Evolutionary conservation across 495 filamentous ascomycete genomes (phyloP), one percentile per base, ranked within the genome.

Genomic region (Terfezia claveryi): DNA sequence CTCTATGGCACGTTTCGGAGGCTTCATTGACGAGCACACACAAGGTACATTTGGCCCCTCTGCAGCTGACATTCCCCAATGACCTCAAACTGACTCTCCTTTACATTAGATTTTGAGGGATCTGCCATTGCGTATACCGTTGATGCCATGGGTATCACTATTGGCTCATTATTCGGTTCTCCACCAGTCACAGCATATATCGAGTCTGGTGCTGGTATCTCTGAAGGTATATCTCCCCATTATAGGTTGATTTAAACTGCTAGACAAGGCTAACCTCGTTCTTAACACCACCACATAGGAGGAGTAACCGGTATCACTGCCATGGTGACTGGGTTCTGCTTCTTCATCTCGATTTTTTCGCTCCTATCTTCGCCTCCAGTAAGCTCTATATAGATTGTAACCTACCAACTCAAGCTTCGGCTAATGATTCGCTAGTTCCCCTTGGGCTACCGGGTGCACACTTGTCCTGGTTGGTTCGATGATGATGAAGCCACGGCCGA

Each of bases 301-400:
- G 84, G 83, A 14, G 78, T 79, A 58, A 89, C 84, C 0, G 84
- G 84, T 8, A 69, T 89, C n/a, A 87, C 83, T 1, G 80, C 84
- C n/a, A 79, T 81, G 63, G 68, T 75, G 49, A 80, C 84, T 0
- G 84, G 84, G 32, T 36, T 87, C 52, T 83, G 80, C 66, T 89
- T 89, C 73, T 87, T 89, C 72, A 79, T 89, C 63, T 74, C 82
- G 38, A 76, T 89, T 37, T 89, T 73, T 88, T 88, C 66, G 83
- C 84, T 0, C 84, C 84, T 1, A 85, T 89, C 56, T 88, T 88
- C 64, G 83, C 84, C 12, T 83, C 79, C 0, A 88, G 50, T 51
- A 27, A 51, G 5, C 27, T 17, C 50, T 10, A n/a, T 32, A n/a
- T n/a, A n/a, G n/a, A n/a, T n/a, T n/a, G n/a, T n/a, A n/a, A n/a